These are phyloP conservation scores for Lactifluus volemus DNA, from an alignment of 768 basidiomycete genomes.

Conservation along the genomic window DNA sequence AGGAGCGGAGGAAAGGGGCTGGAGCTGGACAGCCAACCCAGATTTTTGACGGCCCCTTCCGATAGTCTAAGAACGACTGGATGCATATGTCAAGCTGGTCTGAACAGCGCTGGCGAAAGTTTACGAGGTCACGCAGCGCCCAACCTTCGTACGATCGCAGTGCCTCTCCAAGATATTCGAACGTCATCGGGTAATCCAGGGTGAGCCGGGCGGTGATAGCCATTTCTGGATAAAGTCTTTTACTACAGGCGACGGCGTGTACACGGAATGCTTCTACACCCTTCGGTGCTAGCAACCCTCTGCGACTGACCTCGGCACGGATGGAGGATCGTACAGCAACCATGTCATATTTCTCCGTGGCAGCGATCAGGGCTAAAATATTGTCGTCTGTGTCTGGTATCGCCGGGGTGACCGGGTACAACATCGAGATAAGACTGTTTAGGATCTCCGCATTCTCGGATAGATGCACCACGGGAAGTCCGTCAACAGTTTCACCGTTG, in stretches of 20 bases:
- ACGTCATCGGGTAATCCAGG: too few relatives aligned
- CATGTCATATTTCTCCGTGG: constrained; percentile 9
- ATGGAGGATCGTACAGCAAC: not conserved
- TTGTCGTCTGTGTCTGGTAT: not conserved
- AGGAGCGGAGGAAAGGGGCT: too few relatives aligned
- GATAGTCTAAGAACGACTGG: not conserved
- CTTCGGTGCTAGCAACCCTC: not conserved
- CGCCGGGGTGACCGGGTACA: not conserved
- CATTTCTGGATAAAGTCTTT: not conserved
- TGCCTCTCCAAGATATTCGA: too few relatives aligned
- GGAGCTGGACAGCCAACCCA: too few relatives aligned
- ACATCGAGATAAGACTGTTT: not conserved
- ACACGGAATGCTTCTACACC: not conserved
- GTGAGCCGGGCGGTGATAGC: too few relatives aligned
- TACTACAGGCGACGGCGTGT: not conserved
- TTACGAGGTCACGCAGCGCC: not conserved
- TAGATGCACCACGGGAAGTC: not conserved
- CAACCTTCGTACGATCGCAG: too few relatives aligned
- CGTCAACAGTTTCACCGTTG: not conserved
- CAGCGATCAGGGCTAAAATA: not conserved
- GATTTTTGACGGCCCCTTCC: too few relatives aligned
- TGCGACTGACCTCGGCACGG: not conserved
- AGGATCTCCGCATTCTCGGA: not conserved
- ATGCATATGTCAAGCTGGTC: not conserved
- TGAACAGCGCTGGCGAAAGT: not conserved